Base-by-base conservation (phyloP, 164 flowering plant species). In the Litsea cubeba region DNA sequence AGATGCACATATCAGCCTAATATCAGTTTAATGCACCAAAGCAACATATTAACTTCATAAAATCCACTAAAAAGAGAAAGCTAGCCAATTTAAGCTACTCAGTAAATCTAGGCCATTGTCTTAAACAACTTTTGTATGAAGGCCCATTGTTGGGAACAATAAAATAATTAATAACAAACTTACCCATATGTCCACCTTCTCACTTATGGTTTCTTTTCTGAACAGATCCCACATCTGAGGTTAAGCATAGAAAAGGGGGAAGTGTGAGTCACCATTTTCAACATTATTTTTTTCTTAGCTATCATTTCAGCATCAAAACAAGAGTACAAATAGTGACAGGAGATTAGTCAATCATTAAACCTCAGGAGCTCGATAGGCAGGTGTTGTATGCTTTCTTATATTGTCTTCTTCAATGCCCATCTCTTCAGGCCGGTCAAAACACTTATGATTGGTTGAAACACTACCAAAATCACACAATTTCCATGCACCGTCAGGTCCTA, bases 151-250 rank as follows among this genome's bases (percentile, higher is more conserved):
- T 35, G 46, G 46, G 46, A 35, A 8, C 46, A 40, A 40, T 40
- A 40, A 5, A 54, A 54, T 54, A 54, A 54, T 54, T n/a, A 62
- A 49, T 50, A 62, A 30, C 74, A 3, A 35, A 85, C 97, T 84
- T 85, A 96, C 99, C 99, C 98, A 96, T 65, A 96, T 96, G 81
- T 96, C 99, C 1, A 96, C 99, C 82, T 96, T 96, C 91, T 96
- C 99, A 65, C 73, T 94, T 79, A 96, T 89, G 76, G 90, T 73
- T 76, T 96, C 99, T 80, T 85, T 91, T 63, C 94, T 88, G 73
- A 83, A 91, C 71, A 96, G 80, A 84, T 96, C 99, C 98, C 99
- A 96, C 99, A 96, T 96, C 99, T 94, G 82, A 66, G 50, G 50
- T 18, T 69, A 81, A 75, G 75, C n/a, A 40, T 70, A 78, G 51